phyloP scores from a whole-genome alignment of 176 grass and related monocot genomes.

The Luzula sylvatica region DNA sequence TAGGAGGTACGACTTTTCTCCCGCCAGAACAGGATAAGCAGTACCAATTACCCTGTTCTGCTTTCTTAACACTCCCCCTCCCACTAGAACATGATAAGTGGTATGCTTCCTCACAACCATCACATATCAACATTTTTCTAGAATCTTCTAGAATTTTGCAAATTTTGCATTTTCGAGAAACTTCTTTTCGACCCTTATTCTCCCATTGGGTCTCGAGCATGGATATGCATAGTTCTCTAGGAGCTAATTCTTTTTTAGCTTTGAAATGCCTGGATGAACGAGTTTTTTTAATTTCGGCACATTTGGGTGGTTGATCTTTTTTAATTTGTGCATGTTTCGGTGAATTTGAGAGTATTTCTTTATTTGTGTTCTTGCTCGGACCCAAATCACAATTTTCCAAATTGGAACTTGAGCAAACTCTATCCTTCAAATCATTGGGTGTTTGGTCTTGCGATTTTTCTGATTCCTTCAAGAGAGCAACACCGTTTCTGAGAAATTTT shows the following conservation, averaged over 20 bases:
- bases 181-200: slow-evolving; percentile 10
- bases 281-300: slow-evolving; percentile 9
- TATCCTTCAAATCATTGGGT: not conserved
- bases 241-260: not conserved
- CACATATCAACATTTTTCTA: slow-evolving; percentile 77
- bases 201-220: slow-evolving; percentile 49
- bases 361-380: not conserved
- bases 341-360: slow-evolving; percentile 9
- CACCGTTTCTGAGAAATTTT: slow-evolving; percentile 15
- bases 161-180: slow-evolving; percentile 39
- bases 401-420: too few species aligned
- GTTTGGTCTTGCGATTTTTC: slow-evolving; percentile 15
- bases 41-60: slow-evolving; percentile 52
- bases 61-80: slow-evolving; percentile 20
- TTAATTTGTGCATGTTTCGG: slow-evolving; percentile 13
- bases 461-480: slow-evolving; percentile 14
- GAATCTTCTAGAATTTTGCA: slow-evolving; percentile 42
- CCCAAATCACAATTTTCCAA: not conserved
- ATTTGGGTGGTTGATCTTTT: not conserved
- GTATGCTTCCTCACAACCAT: slow-evolving; percentile 79
- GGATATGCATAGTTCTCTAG: slow-evolving; percentile 65
- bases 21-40: slow-evolving; percentile 50
- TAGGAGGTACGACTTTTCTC: slow-evolving; percentile 36
- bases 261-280: not conserved
- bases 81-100: slow-evolving; percentile 66